Evolutionary conservation across 441 rosid species (phyloP), one percentile per base, ranked within the genome.

Genomic region (Arabidopsis lyrata): DNA sequence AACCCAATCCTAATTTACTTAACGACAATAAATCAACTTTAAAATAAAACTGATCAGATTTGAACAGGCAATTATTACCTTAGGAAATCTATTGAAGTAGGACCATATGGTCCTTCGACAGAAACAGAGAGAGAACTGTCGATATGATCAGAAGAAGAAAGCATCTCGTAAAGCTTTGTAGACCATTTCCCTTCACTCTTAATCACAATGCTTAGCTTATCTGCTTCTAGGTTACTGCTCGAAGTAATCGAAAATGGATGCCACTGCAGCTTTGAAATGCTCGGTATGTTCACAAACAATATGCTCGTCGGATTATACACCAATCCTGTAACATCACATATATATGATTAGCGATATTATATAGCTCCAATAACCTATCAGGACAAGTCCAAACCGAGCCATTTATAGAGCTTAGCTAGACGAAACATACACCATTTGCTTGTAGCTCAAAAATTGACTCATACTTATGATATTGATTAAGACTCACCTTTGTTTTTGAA

Each of bases 211-310:
- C 87, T 84, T 2, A 84, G 53, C 14, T 12, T 81, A 38, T 84
- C 86, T 41, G 80, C 41, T 22, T 86, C 90, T 68, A 84, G 68
- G 20, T 78, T 84, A 69, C 90, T 77, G 48, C 68, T 84, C 2
- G 87, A 86, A 62, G 78, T 73, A 41, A 86, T 38, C 10, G 90
- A 81, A 63, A 82, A 86, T 24, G 90, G 90, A 66, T 86, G 90
- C 87, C 90, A 86, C 52, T 86, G 86, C 44, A 84, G 58, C 83
- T 79, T 86, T n/a, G 90, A 84, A 52, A 86, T 78, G 76, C 81
- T 68, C 7, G 86, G 86, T 36, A 86, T 77, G 66, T 82, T 84
- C 41, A 86, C 35, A 65, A 84, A 86, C 78, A 81, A 3, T 49
- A 60, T 76, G 73, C 90, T 86, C 6, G 86, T 82, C 0, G 87